These are phyloP conservation scores for Theobroma cacao DNA, from an alignment of 345 rosid species.

Conservation along the genomic window DNA sequence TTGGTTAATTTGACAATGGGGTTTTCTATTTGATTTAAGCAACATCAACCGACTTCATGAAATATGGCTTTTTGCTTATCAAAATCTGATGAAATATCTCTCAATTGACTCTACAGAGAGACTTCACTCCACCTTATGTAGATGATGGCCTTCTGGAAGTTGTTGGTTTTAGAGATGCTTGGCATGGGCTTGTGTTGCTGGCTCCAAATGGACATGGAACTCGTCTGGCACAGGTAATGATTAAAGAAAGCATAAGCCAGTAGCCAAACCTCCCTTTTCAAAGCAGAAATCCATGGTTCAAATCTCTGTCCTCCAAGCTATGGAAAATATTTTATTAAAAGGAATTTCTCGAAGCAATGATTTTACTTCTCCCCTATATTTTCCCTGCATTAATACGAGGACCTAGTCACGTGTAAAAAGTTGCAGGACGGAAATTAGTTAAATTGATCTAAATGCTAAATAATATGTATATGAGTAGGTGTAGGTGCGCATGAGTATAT, in stretches of 20 bases:
- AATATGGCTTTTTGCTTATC: no score
- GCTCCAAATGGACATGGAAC: slow-evolving; percentile 91
- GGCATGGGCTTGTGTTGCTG: slow-evolving; percentile 86
- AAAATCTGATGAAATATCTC: slow-evolving; percentile 7
- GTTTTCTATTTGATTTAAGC: not conserved
- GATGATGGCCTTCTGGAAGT: slow-evolving; percentile 80
- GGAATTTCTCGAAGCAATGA: slow-evolving; percentile 65
- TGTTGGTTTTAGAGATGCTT: slow-evolving; percentile 94
- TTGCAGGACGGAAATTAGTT: not conserved
- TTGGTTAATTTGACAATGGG: not conserved
- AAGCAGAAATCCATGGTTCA: slow-evolving; percentile 86
- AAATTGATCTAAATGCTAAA: not conserved
- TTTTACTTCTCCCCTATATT: slow-evolving; percentile 75
- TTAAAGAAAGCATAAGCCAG: not conserved
- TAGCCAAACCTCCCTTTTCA: not conserved
- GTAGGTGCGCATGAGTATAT: no score
- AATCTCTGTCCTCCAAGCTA: slow-evolving; percentile 56
- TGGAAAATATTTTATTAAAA: slow-evolving; percentile 55
- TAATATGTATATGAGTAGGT: not conserved
- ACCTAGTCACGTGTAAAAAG: not conserved
- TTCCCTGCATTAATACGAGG: slow-evolving; percentile 51
- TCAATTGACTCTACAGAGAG: slow-evolving; percentile 46
- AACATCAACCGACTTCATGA: not conserved
- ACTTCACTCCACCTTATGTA: slow-evolving; percentile 75
- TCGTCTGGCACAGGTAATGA: slow-evolving; percentile 82